phyloP scores from a whole-genome alignment of 2,329 filamentous ascomycete species.

The Calonectria hawksworthii region DNA sequence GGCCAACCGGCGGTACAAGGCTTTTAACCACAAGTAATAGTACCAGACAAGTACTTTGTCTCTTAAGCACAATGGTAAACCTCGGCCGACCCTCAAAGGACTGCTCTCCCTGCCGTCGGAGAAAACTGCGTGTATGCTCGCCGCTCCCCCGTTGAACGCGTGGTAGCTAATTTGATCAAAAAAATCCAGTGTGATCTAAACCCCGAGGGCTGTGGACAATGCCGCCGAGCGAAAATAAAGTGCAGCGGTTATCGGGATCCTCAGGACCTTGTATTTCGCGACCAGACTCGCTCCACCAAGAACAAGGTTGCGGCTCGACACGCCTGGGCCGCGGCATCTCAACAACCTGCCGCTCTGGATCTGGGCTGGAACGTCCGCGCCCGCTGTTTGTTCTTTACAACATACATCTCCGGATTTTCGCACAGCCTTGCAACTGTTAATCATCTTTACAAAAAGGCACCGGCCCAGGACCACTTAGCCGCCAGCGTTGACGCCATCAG shows the following conservation, averaged over 20 bases:
- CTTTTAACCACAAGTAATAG: background rate
- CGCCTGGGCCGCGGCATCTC: background rate
- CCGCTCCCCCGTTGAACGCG: background rate
- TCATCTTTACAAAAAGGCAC: background rate
- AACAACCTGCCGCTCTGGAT: background rate
- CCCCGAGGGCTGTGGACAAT: slow-evolving; percentile 41
- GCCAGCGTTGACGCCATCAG: slow-evolving; percentile 44
- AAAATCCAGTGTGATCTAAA: background rate
- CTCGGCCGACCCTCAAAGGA: slow-evolving; percentile 3
- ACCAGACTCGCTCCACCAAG: slow-evolving; percentile 36
- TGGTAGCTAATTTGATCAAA: background rate
- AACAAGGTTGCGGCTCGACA: slow-evolving; percentile 18
- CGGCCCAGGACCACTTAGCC: slow-evolving; percentile 26
- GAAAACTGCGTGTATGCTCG: slow-evolving; percentile 8
- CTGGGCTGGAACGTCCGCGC: slow-evolving; percentile 5
- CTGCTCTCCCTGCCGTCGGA: background rate
- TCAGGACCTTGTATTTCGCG: slow-evolving; percentile 40
- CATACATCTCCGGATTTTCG: background rate
- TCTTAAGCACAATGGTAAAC: background rate
- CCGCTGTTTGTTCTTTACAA: background rate
- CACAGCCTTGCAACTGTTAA: background rate
- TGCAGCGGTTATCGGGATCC: slow-evolving; percentile 46
- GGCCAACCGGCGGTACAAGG: no score
- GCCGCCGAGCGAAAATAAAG: slow-evolving; percentile 36
- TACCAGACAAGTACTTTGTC: background rate